Base-by-base conservation (phyloP, 257 asterid species). In the Solanum chiquidenum region DNA sequence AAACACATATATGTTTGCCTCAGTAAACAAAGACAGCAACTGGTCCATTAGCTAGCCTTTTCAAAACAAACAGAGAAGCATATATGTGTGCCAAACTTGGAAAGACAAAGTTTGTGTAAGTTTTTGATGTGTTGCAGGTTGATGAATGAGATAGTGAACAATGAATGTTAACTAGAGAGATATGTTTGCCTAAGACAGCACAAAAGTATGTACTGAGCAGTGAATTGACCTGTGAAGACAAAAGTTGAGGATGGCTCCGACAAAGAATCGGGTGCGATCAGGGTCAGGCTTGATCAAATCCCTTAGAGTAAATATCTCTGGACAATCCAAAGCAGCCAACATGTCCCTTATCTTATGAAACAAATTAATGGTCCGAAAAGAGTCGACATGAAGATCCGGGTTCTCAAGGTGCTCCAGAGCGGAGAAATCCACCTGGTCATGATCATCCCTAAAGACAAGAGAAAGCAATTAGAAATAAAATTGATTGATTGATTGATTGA, bases 281-380 rank as follows among this genome's bases (percentile, higher is more conserved):
- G 95, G 86, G 4, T 94, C 99, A 29, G 99, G 99, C 89, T 91
- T 94, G 23, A 94, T 88, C 94, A 97, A 92, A 86, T 97, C 99
- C 46, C 89, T 91, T 3, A 93, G 93, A 55, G 93, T 92, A 85
- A 97, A 95, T 84, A 90, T 38, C 60, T 83, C 89, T 37, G 98
- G 98, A 88, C 98, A 96, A 3, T 83, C 84, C 33, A 96, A 83
- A 86, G 93, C 92, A 37, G 86, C 89, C 79, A 97, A 31, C 33
- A 92, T 35, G 20, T 90, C 90, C 38, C 92, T 92, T 80, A 94
- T 85, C 83, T 91, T 93, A 86, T 90, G 88, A 86, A 73, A 92
- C 91, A 97, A 77, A 92, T 94, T 93, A 88, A 92, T 88, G 72
- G 90, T 27, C 49, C 87, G 95, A 84, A 94, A 88, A 35, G 98